Base-by-base conservation (phyloP, 1,284 basidiomycete species). In the Meripilus lineatus region DNA sequence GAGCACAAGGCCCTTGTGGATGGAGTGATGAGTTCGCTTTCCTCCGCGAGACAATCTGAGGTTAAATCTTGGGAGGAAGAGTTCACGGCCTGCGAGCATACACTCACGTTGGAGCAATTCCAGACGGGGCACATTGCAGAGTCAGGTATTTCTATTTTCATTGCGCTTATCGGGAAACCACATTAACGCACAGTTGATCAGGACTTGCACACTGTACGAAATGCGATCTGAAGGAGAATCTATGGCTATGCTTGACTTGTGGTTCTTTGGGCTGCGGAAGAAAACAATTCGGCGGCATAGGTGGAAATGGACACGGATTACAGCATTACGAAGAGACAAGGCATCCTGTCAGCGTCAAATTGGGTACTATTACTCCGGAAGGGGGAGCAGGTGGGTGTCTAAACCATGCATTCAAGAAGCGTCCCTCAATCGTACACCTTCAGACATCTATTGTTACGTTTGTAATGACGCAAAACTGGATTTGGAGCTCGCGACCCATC, bases 41-140 rank as follows among this genome's bases (percentile, higher is more conserved):
- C 92, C 0, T 95, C 93, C 0, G 86, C 91, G 0, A 88, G 93
- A 42, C 88, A 93, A 58, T 90, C 85, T 1, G 93, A 98, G 59
- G 90, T 99, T 46, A 89, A 97, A 65, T 90, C 94, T 2, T 99
- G 96, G 95, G 92, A 96, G 59, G 93, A 98, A 64, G 95, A 98
- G 59, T 86, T 97, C 24, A 59, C 74, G 0, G 66, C 89, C 3
- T 99, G 95, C 70, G 83, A 91, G 58, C 95, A 99, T 58, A 89
- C 92, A 0, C 68, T 88, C 7, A 80, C 79, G 11, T 72, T 99
- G 0, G 70, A 88, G 40, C 94, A 93, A 60, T 63, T 73, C 3
- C 54, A 66, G 0, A 70, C 70, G 0, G 75, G 71, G 2, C 67
- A 66, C 13, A 84, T 87, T 24, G 66, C 69, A 1, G 69, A 77